A percentile compares a stretch with the other conserved stretches of the same genome.
Conservation (phyloP, 2,329 filamentous ascomycete genomes). For the Aspergillus sp. region DNA sequence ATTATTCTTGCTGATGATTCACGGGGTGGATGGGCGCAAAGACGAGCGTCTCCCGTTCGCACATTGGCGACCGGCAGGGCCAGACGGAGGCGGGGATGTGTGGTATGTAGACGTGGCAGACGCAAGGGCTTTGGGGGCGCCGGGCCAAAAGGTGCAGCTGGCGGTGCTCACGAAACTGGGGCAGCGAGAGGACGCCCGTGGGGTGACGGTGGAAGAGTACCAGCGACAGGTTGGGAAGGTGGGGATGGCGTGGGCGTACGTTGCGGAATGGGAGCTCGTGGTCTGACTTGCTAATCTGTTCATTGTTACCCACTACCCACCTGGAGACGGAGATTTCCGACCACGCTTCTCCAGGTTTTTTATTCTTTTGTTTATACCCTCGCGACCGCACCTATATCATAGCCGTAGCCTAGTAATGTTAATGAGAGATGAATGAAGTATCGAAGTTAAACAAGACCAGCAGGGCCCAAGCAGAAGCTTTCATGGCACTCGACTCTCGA, state of each 20-base stretch:
- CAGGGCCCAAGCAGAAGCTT: too few species aligned
- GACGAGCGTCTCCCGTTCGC: slow-evolving; percentile 70
- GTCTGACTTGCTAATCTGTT: neutral
- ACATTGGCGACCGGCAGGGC: slow-evolving; percentile 36
- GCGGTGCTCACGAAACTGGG: slow-evolving; percentile 59
- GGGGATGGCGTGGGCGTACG: slow-evolving; percentile 50
- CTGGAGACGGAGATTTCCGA: neutral
- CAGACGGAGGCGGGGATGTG: slow-evolving; percentile 68
- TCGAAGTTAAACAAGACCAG: neutral
- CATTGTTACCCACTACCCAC: neutral
- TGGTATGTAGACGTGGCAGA: slow-evolving; percentile 76
- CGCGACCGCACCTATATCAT: neutral
- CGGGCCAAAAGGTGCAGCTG: slow-evolving; percentile 67
- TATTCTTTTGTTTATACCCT: neutral
- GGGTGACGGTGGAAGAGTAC: slow-evolving; percentile 52
- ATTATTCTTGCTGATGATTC: slow-evolving; percentile 68
- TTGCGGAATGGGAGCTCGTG: slow-evolving; percentile 58
- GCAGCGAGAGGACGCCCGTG: slow-evolving; percentile 52
- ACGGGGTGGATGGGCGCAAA: slow-evolving; percentile 65
- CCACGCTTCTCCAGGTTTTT: neutral
- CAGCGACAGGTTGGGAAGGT: slow-evolving; percentile 47
- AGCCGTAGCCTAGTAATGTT: neutral
- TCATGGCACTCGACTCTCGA: too few species aligned
- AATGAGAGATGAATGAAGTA: neutral
- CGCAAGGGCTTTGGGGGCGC: slow-evolving; percentile 62